phyloP scores from a whole-genome alignment of 2,329 filamentous ascomycete genomes.

The Stachybotrys chlorohalonatus region DNA sequence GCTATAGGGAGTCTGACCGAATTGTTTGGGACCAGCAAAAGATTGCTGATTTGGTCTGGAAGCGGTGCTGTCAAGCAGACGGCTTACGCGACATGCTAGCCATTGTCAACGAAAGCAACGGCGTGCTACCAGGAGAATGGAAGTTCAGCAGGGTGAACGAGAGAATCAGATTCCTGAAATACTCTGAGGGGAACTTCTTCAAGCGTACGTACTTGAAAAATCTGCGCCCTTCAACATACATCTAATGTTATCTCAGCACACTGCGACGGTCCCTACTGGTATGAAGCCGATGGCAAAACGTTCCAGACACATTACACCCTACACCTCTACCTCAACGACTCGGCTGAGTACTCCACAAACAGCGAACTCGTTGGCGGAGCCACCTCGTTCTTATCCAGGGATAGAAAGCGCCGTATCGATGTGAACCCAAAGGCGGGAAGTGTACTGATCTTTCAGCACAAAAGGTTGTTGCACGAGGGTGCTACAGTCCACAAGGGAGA shows the following conservation, averaged over 20 bases:
- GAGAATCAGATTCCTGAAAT: constrained; percentile 66
- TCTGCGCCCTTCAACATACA: not conserved
- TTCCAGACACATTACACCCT: constrained; percentile 42
- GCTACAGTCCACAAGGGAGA: constrained; percentile 39
- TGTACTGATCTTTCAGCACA: constrained; percentile 53
- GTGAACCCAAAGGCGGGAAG: constrained; percentile 47
- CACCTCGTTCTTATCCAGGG: constrained; percentile 41
- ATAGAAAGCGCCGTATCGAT: constrained; percentile 34
- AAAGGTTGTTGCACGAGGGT: constrained; percentile 40
- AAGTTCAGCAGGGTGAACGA: constrained; percentile 53
- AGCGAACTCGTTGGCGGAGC: constrained; percentile 39
- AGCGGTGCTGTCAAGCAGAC: constrained; percentile 38
- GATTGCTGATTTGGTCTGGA: constrained; percentile 55
- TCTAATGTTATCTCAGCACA: constrained; percentile 38
- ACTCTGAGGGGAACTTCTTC: constrained; percentile 65
- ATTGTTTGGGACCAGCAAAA: constrained; percentile 65
- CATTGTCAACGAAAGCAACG: constrained; percentile 16
- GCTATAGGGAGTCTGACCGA: constrained; percentile 61
- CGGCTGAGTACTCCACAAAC: constrained; percentile 8
- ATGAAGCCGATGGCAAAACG: constrained; percentile 34
- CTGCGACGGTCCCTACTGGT: constrained; percentile 56
- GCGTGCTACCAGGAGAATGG: constrained; percentile 21
- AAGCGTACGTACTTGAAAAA: constrained; percentile 26
- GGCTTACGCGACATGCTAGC: constrained; percentile 31
- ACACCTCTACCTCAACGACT: constrained; percentile 38